Conservation (phyloP, 2,329 filamentous ascomycete genomes). For the Orbilia javanica region DNA sequence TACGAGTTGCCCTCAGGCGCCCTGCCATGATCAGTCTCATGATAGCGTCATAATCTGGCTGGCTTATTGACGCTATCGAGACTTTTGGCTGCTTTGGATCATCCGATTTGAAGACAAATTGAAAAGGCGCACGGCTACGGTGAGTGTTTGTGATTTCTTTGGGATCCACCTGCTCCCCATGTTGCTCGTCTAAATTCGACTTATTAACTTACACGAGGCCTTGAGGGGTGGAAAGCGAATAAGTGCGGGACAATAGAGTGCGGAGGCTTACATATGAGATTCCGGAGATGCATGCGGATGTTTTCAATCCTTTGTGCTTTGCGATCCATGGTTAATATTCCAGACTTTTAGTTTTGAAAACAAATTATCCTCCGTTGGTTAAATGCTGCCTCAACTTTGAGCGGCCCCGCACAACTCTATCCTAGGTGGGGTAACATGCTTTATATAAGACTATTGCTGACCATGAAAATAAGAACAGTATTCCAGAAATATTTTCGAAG, state of each 20-base stretch:
- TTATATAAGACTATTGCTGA: not conserved
- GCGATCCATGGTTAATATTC: conserved; percentile 43
- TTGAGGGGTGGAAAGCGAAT: not conserved
- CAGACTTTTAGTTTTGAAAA: not conserved
- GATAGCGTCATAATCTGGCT: conserved; percentile 39
- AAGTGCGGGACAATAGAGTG: not conserved
- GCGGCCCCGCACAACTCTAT: not conserved
- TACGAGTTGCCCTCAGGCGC: conserved; percentile 26
- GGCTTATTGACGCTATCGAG: conserved; percentile 43
- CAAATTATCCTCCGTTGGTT: not conserved
- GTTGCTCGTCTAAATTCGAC: conserved; percentile 28
- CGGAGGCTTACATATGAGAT: conserved; percentile 35
- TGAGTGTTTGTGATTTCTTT: conserved; percentile 49
- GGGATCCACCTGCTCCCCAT: conserved; percentile 29
- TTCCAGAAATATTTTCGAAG: not conserved
- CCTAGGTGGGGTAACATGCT: not conserved
- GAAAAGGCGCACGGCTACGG: conserved; percentile 43
- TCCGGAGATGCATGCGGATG: conserved; percentile 24
- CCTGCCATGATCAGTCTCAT: conserved; percentile 30
- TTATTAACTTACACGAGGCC: too few relatives aligned
- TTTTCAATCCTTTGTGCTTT: conserved; percentile 44
- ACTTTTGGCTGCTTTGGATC: conserved; percentile 42
- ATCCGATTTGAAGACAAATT: conserved; percentile 41
- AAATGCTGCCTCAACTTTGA: not conserved
- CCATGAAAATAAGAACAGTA: not conserved